These are phyloP conservation scores for Tulasnella sp. DNA, from an alignment of 768 basidiomycete species.

Conservation along the genomic window DNA sequence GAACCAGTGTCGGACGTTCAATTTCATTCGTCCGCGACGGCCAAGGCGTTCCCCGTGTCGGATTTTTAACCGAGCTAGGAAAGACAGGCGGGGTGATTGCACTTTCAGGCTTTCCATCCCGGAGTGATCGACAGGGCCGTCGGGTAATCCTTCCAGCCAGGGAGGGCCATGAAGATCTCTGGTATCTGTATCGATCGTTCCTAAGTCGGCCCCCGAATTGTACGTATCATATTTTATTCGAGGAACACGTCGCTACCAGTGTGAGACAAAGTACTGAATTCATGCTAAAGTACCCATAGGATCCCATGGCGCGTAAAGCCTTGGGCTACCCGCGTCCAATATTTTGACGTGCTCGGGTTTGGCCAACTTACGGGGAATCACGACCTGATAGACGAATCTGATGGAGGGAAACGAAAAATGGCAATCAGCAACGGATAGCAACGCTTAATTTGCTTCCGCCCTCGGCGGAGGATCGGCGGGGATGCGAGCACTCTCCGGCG, in stretches of 20 bases:
- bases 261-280: neutral
- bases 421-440: slow-evolving; percentile 19
- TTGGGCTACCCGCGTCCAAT: slow-evolving; percentile 65
- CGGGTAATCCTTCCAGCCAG: neutral
- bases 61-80: neutral
- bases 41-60: neutral
- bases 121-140: neutral
- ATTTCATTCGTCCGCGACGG: neutral
- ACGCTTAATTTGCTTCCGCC: neutral
- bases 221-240: neutral
- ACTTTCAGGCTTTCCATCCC: neutral
- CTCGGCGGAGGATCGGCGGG: slow-evolving; percentile 15
- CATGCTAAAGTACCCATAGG: slow-evolving; percentile 61
- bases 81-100: neutral
- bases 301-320: slow-evolving; percentile 88
- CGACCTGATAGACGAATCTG: slow-evolving; percentile 92
- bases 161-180: neutral
- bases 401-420: neutral
- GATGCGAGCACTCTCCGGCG: neutral
- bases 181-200: neutral
- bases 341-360: slow-evolving; percentile 81
- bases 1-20: too few relatives aligned
- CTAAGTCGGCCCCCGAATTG: neutral
- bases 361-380: slow-evolving; percentile 78
- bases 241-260: neutral